phyloP scores from a whole-genome alignment of 2,329 filamentous ascomycete genomes.

The Penicillium sp. region DNA sequence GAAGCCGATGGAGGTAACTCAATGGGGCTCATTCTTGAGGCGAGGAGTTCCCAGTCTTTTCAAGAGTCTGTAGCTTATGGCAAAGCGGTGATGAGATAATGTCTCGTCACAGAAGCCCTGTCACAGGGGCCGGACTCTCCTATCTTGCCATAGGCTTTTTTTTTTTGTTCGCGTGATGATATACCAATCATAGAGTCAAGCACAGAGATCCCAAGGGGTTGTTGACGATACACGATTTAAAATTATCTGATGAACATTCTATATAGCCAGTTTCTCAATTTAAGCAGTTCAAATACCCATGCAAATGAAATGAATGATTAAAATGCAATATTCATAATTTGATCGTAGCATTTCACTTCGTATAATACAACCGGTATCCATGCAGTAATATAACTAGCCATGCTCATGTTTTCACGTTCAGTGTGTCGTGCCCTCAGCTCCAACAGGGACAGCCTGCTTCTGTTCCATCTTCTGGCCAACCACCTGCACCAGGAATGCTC shows the following conservation, averaged over 20 bases:
- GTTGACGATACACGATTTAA: constrained; percentile 51
- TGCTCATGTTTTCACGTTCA: constrained; percentile 16
- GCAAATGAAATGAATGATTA: not conserved
- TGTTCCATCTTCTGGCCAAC: constrained; percentile 26
- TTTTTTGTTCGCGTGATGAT: constrained; percentile 76
- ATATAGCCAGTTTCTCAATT: not conserved
- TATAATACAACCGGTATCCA: constrained; percentile 15
- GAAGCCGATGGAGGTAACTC: constrained; percentile 69
- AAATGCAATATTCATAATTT: constrained; percentile 17
- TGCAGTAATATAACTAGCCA: not conserved
- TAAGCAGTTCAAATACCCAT: not conserved
- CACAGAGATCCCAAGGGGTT: constrained; percentile 66
- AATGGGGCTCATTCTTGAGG: constrained; percentile 99
- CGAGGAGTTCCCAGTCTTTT: constrained; percentile 69
- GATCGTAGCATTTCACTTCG: constrained; percentile 11
- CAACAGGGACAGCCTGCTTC: constrained; percentile 25
- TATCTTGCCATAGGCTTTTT: constrained; percentile 19
- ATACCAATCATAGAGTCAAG: constrained; percentile 96
- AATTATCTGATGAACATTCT: constrained; percentile 49
- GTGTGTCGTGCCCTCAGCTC: constrained; percentile 28
- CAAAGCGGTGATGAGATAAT: constrained; percentile 46
- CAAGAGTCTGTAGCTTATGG: constrained; percentile 55
- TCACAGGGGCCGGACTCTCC: constrained; percentile 66
- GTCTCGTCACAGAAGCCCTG: constrained; percentile 56
- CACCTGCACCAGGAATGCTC: constrained; percentile 55